Conservation (phyloP, 306 rosid species). For the Trifolium pratense region DNA sequence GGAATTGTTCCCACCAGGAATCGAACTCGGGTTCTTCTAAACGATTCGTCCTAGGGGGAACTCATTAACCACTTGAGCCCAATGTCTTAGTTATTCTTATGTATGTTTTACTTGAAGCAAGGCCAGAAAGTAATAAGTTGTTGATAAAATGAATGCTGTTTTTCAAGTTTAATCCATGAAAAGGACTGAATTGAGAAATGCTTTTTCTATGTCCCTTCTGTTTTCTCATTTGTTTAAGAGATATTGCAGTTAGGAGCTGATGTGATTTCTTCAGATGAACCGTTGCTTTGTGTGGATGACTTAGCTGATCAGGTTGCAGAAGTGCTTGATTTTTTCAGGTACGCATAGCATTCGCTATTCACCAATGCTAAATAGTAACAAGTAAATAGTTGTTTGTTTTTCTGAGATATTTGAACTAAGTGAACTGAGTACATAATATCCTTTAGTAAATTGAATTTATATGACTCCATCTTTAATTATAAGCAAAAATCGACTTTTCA, state of each 20-base stretch:
- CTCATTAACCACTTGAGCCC: no score
- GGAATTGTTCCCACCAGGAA: no score
- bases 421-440: constrained; percentile 3
- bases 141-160: neutral
- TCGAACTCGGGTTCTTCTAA: no score
- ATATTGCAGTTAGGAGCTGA: constrained; percentile 88
- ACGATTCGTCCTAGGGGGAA: no score
- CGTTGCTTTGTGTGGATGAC: constrained; percentile 78
- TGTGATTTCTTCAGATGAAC: constrained; percentile 79
- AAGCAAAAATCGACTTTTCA: no score
- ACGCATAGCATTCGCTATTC: constrained; percentile 29
- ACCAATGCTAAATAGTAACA: constrained; percentile 3
- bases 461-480: no score
- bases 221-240: constrained; percentile 63
- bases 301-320: constrained; percentile 84
- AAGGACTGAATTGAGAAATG: constrained; percentile 1
- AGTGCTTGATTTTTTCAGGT: constrained; percentile 89
- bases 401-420: constrained; percentile 25
- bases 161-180: constrained; percentile 6
- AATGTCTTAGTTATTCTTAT: no score
- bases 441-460: neutral
- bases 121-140: neutral
- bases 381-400: constrained; percentile 2
- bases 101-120: neutral
- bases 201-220: neutral